Evolutionary conservation across 208 protist species (phyloP).

Genomic region (Leptomonas seymouri): DNA sequence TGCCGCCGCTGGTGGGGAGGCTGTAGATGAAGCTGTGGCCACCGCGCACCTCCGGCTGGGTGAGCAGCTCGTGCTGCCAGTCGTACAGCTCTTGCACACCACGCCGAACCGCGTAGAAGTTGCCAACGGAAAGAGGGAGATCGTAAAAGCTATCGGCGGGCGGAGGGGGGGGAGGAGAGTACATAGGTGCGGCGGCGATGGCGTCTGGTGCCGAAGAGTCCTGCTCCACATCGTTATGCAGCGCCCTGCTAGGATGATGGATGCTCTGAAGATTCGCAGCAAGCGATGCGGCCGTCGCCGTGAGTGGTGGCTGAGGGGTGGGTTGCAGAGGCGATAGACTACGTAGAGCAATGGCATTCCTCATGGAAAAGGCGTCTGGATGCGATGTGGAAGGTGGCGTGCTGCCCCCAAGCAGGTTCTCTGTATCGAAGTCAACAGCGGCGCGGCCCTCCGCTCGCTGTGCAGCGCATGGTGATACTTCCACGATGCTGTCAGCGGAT

Average conservation of each 20-base stretch:
- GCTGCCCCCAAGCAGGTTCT: too few species aligned
- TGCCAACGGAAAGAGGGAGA: slow-evolving; percentile 41
- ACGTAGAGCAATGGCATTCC: too few species aligned
- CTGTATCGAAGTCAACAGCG: too few species aligned
- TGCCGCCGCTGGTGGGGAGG: slow-evolving; percentile 92
- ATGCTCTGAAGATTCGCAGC: neutral
- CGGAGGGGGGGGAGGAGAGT: neutral
- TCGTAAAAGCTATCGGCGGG: slow-evolving; percentile 45
- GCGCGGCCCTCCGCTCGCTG: too few species aligned
- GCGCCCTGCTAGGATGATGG: neutral
- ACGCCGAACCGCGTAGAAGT: slow-evolving; percentile 48
- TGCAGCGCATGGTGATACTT: too few species aligned
- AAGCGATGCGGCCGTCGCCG: neutral
- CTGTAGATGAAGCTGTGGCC: slow-evolving; percentile 90
- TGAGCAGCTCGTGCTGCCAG: slow-evolving; percentile 89
- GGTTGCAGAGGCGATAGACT: too few species aligned
- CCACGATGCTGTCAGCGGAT: too few species aligned
- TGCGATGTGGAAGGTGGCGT: too few species aligned
- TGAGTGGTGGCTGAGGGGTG: too few species aligned
- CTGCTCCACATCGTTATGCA: neutral
- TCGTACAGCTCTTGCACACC: slow-evolving; percentile 69
- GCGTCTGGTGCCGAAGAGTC: neutral
- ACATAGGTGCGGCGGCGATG: neutral
- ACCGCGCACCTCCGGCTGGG: slow-evolving; percentile 42
- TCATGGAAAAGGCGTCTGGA: too few species aligned